Conservation (phyloP, 2,329 filamentous ascomycete species). For the Trichophyton schoenleinii region DNA sequence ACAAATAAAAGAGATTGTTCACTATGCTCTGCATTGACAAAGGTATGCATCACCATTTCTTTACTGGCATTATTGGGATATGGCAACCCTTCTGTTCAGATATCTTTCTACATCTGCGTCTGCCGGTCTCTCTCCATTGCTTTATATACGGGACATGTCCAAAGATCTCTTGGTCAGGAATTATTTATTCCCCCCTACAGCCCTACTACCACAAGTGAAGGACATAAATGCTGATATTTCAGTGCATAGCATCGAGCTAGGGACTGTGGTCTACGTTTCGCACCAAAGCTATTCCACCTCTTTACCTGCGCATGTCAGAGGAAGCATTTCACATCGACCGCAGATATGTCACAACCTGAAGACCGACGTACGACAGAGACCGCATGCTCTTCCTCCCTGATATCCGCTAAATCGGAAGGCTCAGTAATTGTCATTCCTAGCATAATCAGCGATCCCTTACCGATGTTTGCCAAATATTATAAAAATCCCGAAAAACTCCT, state of each 20-base stretch:
- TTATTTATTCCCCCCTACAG: neutral
- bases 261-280: neutral
- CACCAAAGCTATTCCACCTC: neutral
- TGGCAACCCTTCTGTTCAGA: neutral
- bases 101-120: neutral
- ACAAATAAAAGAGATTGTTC: neutral
- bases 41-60: neutral
- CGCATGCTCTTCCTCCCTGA: neutral
- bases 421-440: neutral
- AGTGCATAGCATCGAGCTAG: neutral
- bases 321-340: neutral
- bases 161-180: neutral
- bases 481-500: too few species aligned
- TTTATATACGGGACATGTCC: neutral
- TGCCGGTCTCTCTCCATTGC: neutral
- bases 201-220: neutral
- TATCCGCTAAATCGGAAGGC: too few species aligned
- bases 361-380: neutral
- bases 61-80: neutral
- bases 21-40: neutral
- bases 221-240: neutral
- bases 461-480: too few species aligned
- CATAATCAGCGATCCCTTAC: neutral
- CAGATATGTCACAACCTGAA: neutral
- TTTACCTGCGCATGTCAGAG: neutral